These are phyloP conservation scores for Rhizopogon vulgaris DNA, from an alignment of 768 basidiomycete species.

Conservation along the genomic window DNA sequence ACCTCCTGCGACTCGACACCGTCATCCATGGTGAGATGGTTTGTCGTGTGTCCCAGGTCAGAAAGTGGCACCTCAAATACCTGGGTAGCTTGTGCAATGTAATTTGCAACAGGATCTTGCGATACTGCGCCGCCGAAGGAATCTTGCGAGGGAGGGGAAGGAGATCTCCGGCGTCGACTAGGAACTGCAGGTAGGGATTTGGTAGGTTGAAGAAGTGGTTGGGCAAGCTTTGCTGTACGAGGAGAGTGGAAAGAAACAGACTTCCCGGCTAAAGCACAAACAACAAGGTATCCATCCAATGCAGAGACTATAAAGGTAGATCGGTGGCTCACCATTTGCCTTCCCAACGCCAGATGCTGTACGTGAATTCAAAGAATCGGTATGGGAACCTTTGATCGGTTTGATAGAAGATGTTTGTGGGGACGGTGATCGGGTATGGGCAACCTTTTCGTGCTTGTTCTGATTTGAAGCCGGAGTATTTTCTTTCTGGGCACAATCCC, in stretches of 20 bases:
- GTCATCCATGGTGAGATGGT: conserved; percentile 12
- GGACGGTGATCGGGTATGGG: conserved; percentile 12
- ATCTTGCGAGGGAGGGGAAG: conserved; percentile 45
- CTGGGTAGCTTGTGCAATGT: conserved; percentile 37
- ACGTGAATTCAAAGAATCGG: conserved; percentile 22
- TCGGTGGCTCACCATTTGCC: conserved; percentile 25
- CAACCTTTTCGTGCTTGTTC: conserved; percentile 10
- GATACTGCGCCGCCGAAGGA: conserved; percentile 55
- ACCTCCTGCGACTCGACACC: background rate
- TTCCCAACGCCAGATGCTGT: conserved; percentile 22
- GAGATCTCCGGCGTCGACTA: conserved; percentile 25
- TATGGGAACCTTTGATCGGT: conserved; percentile 20
- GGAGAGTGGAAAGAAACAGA: conserved; percentile 30
- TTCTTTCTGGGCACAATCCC: conserved; percentile 51
- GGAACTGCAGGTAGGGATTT: conserved; percentile 17
- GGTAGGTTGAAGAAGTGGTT: conserved; percentile 12
- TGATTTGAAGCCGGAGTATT: conserved; percentile 27
- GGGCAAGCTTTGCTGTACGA: conserved; percentile 8
- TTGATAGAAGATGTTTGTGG: conserved; percentile 21
- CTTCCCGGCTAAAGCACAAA: conserved; percentile 21
- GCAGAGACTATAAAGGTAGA: conserved; percentile 12
- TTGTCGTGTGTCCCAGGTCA: conserved; percentile 37
- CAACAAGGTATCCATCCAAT: conserved; percentile 19
- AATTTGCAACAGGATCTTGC: conserved; percentile 40
- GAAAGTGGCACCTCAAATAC: conserved; percentile 55